Base-by-base conservation (phyloP, 2,329 filamentous ascomycete genomes). In the Dactylellina parvicollis region DNA sequence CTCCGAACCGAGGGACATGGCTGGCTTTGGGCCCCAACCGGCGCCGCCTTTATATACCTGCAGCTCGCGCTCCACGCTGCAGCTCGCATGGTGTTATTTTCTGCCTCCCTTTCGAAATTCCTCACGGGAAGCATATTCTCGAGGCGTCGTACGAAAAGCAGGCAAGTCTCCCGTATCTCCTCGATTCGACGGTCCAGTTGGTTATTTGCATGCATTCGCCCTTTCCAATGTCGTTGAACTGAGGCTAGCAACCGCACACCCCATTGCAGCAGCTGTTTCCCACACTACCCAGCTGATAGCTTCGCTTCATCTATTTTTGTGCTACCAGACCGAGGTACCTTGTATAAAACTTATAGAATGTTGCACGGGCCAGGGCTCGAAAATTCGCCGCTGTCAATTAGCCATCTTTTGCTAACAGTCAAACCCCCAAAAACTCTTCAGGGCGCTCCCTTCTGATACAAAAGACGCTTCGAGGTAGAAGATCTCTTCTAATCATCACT, bases 1-100 rank as follows among this genome's bases (percentile, higher is more conserved):
- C 16, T 12, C 52, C 52, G 52, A 56, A 42, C 52, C 52, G 34
- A 40, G 36, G 52, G 18, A 40, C 20, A 49, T 7, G 49, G 16
- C 14, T 46, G 12, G n/a, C 12, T 44, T 49, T 49, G 44, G n/a
- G n/a, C n/a, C n/a, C n/a, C n/a, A 20, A 49, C 26, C 30, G 49
- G 49, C 18, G 18, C 32, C 14, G 8, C 32, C 32, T 34, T 52
- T 52, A 52, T 34, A 36, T 34, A 4, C 8, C 16, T 7, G 24
- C n/a, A 8, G 47, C 26, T 56, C 52, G 52, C 52, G 52, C 52
- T 5, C 20, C 32, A 36, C 49, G 16, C 16, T 24, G 7, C 18
- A n/a, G 34, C 12, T 16, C 9, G 22, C 14, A 56, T n/a, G n/a
- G n/a, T n/a, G n/a, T n/a, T n/a, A n/a, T n/a, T n/a, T n/a, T n/a